Percentiles rank a stretch among this genome's conserved stretches.
Evolutionary conservation across 345 rosid genomes (phyloP).

Genomic region (Lepidium africanum): DNA sequence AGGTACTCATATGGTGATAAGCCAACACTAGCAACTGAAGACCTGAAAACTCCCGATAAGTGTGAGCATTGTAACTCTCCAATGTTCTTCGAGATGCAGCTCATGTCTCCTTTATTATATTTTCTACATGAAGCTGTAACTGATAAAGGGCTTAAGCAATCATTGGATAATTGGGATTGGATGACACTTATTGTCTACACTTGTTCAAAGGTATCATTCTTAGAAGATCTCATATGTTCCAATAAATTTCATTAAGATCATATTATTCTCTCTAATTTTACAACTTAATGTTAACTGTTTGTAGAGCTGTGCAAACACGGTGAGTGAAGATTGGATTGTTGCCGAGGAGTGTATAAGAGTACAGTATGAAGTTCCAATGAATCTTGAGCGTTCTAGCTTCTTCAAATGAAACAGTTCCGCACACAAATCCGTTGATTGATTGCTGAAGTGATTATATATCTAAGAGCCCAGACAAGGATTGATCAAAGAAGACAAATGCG

Average conservation of each 20-base stretch:
- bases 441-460: not conserved
- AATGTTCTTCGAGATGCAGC: slow-evolving; percentile 80
- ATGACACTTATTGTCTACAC: slow-evolving; percentile 70
- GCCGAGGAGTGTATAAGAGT: slow-evolving; percentile 49
- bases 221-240: not conserved
- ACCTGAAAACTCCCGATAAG: slow-evolving; percentile 36
- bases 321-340: slow-evolving; percentile 41
- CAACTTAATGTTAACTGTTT: slow-evolving; percentile 2
- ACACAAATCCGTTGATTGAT: not conserved
- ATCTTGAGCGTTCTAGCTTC: slow-evolving; percentile 25
- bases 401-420: slow-evolving; percentile 6
- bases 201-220: slow-evolving; percentile 51
- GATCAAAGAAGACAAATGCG: slow-evolving; percentile 29
- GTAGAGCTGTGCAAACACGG: slow-evolving; percentile 51
- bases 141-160: slow-evolving; percentile 35
- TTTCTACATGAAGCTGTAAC: slow-evolving; percentile 60
- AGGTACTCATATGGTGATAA: slow-evolving; percentile 75
- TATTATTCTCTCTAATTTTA: not conserved
- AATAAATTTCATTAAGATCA: not conserved
- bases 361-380: slow-evolving; percentile 47
- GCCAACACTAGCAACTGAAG: slow-evolving; percentile 51
- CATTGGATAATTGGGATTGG: slow-evolving; percentile 80
- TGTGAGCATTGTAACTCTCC: slow-evolving; percentile 53
- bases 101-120: slow-evolving; percentile 76
- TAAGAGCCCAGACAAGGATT: not conserved